A percentile compares a stretch with the other conserved stretches of the same genome.
phyloP scores from a whole-genome alignment of 2,329 filamentous ascomycete genomes.

The Aspergillus udagawae region DNA sequence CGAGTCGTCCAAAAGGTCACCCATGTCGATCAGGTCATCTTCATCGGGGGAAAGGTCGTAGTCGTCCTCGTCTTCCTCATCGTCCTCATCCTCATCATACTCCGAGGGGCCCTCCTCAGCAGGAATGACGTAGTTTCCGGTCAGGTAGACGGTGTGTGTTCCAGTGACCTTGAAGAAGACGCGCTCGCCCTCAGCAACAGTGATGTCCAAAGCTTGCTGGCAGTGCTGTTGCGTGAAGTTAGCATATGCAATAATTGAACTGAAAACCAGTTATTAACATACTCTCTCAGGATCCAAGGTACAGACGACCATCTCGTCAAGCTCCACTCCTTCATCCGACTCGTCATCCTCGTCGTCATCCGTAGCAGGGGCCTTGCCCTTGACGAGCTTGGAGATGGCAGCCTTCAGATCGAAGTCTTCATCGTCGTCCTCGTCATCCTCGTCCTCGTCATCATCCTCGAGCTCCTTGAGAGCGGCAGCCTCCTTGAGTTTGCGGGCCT shows the following conservation, averaged over 20 bases:
- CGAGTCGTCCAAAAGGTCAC: conserved; percentile 51
- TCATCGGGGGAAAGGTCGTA: conserved; percentile 79
- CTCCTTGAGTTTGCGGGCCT: conserved; percentile 81
- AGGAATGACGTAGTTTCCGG: conserved; percentile 88
- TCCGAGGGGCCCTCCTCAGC: conserved; percentile 49
- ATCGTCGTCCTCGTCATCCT: conserved; percentile 60
- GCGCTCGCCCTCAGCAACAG: conserved; percentile 79
- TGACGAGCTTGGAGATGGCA: conserved; percentile 53
- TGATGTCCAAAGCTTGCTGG: conserved; percentile 94
- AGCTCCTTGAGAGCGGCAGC: conserved; percentile 73
- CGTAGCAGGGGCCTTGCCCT: conserved; percentile 68
- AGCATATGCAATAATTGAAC: conserved; percentile 2
- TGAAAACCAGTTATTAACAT: conserved; percentile 34
- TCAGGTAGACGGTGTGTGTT: conserved; percentile 85
- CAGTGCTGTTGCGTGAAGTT: conserved; percentile 61
- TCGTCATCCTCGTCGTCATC: conserved; percentile 59
- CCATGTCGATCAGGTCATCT: conserved; percentile 62
- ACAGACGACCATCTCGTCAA: conserved; percentile 91
- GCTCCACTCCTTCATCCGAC: conserved; percentile 55
- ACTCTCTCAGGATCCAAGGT: conserved; percentile 92
- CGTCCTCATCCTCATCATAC: conserved; percentile 53
- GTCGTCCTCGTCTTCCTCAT: conserved; percentile 63
- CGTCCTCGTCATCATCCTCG: conserved; percentile 57
- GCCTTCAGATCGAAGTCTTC: conserved; percentile 53
- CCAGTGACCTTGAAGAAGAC: conserved; percentile 91